Evolutionary conservation across 2,329 filamentous ascomycete species (phyloP).

Genomic region (Rutstroemia sp.): DNA sequence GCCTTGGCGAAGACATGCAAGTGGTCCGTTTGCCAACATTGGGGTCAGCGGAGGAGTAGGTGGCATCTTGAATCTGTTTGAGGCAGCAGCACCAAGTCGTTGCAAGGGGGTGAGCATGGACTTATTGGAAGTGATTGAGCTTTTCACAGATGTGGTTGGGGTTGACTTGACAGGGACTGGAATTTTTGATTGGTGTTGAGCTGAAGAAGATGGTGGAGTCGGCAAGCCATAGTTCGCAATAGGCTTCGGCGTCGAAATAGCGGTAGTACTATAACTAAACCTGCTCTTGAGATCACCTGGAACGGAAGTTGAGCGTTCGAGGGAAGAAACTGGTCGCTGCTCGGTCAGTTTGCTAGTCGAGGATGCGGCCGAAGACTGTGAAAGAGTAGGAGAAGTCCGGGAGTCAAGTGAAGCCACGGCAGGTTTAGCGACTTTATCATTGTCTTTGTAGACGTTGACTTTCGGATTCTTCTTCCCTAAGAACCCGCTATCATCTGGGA

Average conservation of each 20-base stretch:
- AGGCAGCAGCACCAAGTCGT: conserved; percentile 24
- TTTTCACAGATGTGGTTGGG: conserved; percentile 6
- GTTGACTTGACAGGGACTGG: conserved; percentile 23
- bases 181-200: conserved; percentile 19
- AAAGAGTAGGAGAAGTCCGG: conserved; percentile 9
- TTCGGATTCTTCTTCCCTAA: conserved; percentile 14
- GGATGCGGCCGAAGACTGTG: conserved; percentile 17
- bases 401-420: background rate
- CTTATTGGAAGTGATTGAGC: background rate
- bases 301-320: background rate
- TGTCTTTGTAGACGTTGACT: conserved; percentile 21
- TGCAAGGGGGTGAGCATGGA: conserved; percentile 27
- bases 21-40: conserved; percentile 2
- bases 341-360: conserved; percentile 20
- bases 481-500: conserved; percentile 32
- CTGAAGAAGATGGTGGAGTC: conserved; percentile 20
- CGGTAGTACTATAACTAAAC: conserved; percentile 17
- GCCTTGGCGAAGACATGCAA: conserved; percentile 8
- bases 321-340: conserved; percentile 18
- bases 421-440: background rate
- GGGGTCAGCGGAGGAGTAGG: conserved; percentile 26
- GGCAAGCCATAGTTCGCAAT: conserved; percentile 6
- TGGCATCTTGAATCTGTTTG: conserved; percentile 17
- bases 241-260: conserved; percentile 15
- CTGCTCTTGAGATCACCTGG: conserved; percentile 15